A percentile compares a stretch with the other conserved stretches of the same genome.
Conservation (phyloP, 2,329 filamentous ascomycete genomes). For the Hypoxylon sp. region DNA sequence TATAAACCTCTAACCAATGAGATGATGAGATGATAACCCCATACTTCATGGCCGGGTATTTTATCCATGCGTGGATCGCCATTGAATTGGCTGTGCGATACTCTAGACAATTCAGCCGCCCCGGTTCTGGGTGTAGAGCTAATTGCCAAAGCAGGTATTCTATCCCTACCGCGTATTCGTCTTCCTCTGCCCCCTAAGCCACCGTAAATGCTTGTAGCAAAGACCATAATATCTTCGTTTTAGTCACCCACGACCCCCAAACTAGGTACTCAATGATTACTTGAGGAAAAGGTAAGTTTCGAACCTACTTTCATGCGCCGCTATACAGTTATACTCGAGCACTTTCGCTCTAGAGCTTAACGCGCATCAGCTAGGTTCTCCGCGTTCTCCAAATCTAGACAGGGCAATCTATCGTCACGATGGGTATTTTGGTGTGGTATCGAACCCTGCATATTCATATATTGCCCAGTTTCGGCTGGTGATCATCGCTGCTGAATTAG, state of each 20-base stretch:
- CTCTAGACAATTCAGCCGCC: conserved; percentile 43
- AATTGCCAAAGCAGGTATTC: conserved; percentile 38
- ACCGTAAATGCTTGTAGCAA: background rate
- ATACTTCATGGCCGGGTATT: conserved; percentile 23
- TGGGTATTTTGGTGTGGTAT: conserved; percentile 28
- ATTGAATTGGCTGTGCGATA: conserved; percentile 24
- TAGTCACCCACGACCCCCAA: background rate
- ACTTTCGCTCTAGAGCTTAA: background rate
- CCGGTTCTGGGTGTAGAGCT: conserved; percentile 31
- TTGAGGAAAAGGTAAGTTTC: background rate
- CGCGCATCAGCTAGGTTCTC: conserved; percentile 28
- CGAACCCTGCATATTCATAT: conserved; percentile 43
- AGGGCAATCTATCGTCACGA: conserved; percentile 25
- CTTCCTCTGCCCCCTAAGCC: background rate
- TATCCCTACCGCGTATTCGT: background rate
- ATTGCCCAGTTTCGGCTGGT: conserved; percentile 41
- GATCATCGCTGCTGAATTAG: conserved; percentile 24
- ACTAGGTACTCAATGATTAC: background rate
- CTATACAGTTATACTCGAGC: background rate
- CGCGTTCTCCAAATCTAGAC: conserved; percentile 27
- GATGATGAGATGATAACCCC: conserved; percentile 11
- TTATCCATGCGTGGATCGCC: conserved; percentile 35
- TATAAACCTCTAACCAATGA: conserved; percentile 25
- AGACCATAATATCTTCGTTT: background rate
- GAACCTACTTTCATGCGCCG: background rate